Base-by-base conservation (phyloP, 345 rosid genomes). In the Eucalyptus camaldulensis region DNA sequence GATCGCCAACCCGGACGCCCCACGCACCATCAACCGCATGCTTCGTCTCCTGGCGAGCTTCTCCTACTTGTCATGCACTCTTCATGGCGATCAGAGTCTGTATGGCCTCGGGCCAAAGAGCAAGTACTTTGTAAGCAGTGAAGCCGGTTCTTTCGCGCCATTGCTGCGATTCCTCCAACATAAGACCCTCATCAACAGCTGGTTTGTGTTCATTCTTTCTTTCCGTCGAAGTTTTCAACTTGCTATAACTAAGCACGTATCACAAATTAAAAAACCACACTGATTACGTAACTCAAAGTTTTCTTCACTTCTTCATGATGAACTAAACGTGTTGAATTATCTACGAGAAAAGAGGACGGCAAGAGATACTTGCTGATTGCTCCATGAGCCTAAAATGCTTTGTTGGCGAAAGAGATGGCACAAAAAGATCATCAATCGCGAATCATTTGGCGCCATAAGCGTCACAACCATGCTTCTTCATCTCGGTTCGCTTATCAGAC, bases 31-130 rank as follows among this genome's bases (percentile, higher is more conserved):
- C 7, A 95, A 95, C 40, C 92, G 93, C 33, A 91, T 94, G 92
- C 92, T 95, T 37, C 91, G 95, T 11, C 88, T 94, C 37, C 89
- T 94, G 24, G 95, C 92, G 7, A 91, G 94, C 91, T 90, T 93
- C 86, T 91, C 93, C 67, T 87, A 94, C 80, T 90, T 94, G 49
- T 43, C 76, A 25, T 87, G 76, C 88, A 33, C 76, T 13, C 49
- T 87, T 11, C 90, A 89, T 9, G 90, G 89, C 15, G 53, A 89
- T 31, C 91, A 89, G 90, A 90, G 91, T 21, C 87, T 88, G 25
- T 94, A 93, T 5, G 87, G 86, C 47, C 91, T 90, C 7, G 91
- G 89, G 33, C 93, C 96, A 3, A 88, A 91, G 24, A 89, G 94
- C 90, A 94, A 90, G 86, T 93, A 93, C 86, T 92, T 94, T 51